Evolutionary conservation across 2,329 filamentous ascomycete genomes (phyloP).

Genomic region (Penicillium sclerotigenum): DNA sequence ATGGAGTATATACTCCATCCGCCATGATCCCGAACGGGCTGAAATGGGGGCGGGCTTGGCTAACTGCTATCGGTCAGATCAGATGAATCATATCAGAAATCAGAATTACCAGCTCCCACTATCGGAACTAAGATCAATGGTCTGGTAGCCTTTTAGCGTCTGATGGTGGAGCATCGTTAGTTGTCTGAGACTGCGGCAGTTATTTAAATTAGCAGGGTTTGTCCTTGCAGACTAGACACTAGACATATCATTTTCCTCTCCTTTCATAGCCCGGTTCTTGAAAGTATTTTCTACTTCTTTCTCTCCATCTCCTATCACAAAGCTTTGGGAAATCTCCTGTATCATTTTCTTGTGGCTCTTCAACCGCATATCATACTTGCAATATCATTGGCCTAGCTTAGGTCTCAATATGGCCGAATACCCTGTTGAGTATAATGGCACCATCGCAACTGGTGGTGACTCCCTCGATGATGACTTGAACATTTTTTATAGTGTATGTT

Average conservation of each 20-base stretch:
- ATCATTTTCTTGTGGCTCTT: background rate
- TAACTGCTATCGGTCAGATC: conserved; percentile 14
- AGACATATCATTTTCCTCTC: conserved; percentile 20
- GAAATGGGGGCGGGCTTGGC: conserved; percentile 18
- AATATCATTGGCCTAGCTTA: background rate
- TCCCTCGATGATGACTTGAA: conserved; percentile 70
- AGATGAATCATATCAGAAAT: conserved; percentile 25
- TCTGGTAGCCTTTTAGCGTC: conserved; percentile 16
- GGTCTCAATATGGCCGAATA: conserved; percentile 33
- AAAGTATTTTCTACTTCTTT: background rate
- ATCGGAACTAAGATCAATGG: conserved; percentile 23
- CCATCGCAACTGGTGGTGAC: conserved; percentile 61
- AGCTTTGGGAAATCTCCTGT: background rate
- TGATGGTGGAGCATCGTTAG: conserved; percentile 21
- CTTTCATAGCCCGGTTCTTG: background rate
- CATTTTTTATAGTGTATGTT: conserved; percentile 65
- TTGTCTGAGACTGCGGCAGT: conserved; percentile 7
- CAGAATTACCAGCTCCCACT: conserved; percentile 24
- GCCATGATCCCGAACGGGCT: conserved; percentile 11
- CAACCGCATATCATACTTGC: background rate
- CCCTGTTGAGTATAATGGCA: conserved; percentile 62
- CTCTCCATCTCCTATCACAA: background rate
- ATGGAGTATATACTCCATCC: conserved; percentile 8
- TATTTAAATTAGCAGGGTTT: conserved; percentile 24
- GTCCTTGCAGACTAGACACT: conserved; percentile 24